Evolutionary conservation across 164 flowering plant genomes (phyloP).

Genomic region (Buxus sempervirens): DNA sequence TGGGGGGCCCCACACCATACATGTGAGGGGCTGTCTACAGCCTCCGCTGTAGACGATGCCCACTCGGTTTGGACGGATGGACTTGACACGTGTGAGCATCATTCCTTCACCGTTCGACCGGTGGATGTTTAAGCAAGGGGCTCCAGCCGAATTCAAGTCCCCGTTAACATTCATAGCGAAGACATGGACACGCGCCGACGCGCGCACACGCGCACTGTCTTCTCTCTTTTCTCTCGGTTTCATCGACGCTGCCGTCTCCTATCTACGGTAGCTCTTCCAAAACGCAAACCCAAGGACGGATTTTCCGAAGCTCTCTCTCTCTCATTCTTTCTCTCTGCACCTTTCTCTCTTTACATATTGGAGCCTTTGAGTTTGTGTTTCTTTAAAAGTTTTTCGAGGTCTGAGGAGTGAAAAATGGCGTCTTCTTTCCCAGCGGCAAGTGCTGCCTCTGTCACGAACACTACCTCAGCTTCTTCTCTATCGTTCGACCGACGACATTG

Average conservation of each 20-base stretch:
- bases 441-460: slow-evolving; percentile 20
- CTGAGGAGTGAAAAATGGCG: slow-evolving; percentile 7
- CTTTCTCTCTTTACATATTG: not conserved
- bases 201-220: too few relatives aligned
- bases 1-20: too few relatives aligned
- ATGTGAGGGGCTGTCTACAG: too few relatives aligned
- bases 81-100: too few relatives aligned
- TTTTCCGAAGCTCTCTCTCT: slow-evolving; percentile 4
- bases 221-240: slow-evolving; percentile 17
- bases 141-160: too few relatives aligned
- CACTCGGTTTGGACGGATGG: too few relatives aligned
- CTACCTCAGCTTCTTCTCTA: slow-evolving; percentile 11
- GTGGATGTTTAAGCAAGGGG: too few relatives aligned
- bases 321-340: too few relatives aligned
- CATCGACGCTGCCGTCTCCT: slow-evolving; percentile 13
- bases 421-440: slow-evolving; percentile 29
- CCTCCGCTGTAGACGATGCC: too few relatives aligned
- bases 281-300: slow-evolving; percentile 5
- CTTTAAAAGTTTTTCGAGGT: not conserved
- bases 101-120: too few relatives aligned
- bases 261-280: not conserved
- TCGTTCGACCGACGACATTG: slow-evolving; percentile 9
- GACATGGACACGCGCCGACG: too few relatives aligned
- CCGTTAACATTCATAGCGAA: too few relatives aligned
- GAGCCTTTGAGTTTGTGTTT: not conserved